A percentile compares a stretch with the other conserved stretches of the same genome.
Evolutionary conservation across 768 basidiomycete genomes (phyloP).

Genomic region (Ephemerocybe angulata): DNA sequence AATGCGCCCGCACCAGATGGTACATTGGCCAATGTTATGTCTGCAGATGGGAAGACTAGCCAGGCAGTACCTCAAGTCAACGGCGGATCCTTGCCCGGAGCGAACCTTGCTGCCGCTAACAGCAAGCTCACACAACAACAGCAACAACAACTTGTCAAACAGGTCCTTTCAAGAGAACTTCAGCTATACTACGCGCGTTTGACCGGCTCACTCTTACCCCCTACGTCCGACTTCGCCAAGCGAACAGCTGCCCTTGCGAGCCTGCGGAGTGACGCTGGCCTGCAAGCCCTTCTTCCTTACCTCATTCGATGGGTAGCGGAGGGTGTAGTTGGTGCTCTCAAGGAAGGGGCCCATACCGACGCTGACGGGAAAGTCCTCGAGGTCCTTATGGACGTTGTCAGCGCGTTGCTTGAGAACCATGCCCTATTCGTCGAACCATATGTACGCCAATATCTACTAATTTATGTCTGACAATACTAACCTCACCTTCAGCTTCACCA

Average conservation of each 20-base stretch:
- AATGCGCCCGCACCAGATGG: constrained; percentile 27
- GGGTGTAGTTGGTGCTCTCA: constrained; percentile 67
- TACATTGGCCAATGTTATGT: constrained; percentile 24
- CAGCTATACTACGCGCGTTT: constrained; percentile 93
- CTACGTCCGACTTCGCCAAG: constrained; percentile 61
- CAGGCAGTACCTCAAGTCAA: constrained; percentile 7
- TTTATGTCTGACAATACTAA: background rate
- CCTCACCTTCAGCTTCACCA: constrained; percentile 75
- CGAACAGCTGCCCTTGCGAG: constrained; percentile 89
- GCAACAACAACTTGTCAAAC: constrained; percentile 79
- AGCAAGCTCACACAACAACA: constrained; percentile 36
- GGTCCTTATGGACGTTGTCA: constrained; percentile 78
- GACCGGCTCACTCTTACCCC: constrained; percentile 78
- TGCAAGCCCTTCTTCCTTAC: constrained; percentile 90
- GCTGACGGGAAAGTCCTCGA: constrained; percentile 70
- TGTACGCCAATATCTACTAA: constrained; percentile 47
- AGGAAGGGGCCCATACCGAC: constrained; percentile 54
- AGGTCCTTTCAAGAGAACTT: constrained; percentile 88
- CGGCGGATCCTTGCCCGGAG: constrained; percentile 16
- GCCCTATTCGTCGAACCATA: constrained; percentile 95
- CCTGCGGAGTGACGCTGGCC: constrained; percentile 82
- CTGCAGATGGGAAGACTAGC: constrained; percentile 26
- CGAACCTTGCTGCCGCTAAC: constrained; percentile 26
- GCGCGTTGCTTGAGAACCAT: constrained; percentile 80
- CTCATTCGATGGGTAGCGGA: constrained; percentile 94